A percentile compares a stretch with the other conserved stretches of the same genome.
Evolutionary conservation across 2,329 filamentous ascomycete genomes (phyloP).

Genomic region (Diaporthe sp.): DNA sequence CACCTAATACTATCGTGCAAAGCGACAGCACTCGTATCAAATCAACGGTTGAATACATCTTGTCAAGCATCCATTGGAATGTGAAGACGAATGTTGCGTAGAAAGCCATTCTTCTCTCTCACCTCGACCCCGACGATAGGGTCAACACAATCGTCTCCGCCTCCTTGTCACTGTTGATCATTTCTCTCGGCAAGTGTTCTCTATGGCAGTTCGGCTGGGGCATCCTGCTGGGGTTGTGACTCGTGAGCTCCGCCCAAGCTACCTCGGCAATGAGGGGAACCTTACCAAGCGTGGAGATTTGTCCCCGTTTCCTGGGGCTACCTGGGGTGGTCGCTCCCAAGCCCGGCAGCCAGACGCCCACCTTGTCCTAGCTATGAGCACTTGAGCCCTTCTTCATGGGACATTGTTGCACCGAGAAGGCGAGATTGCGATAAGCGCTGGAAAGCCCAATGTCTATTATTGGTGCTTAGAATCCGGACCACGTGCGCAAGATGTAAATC

Average conservation of each 20-base stretch:
- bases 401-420: too few species aligned
- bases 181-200: neutral
- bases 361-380: too few species aligned
- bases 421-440: too few species aligned
- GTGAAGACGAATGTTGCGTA: neutral
- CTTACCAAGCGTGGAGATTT: conserved; percentile 10
- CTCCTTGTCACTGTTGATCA: neutral
- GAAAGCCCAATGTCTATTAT: too few species aligned
- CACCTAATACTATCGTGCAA: neutral
- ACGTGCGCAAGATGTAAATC: too few species aligned
- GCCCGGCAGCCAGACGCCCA: too few species aligned
- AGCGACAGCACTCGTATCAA: conserved; percentile 8
- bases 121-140: neutral
- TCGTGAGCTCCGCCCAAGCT: neutral
- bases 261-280: conserved; percentile 10
- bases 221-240: conserved; percentile 17
- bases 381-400: too few species aligned
- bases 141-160: neutral
- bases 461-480: too few species aligned
- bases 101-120: neutral
- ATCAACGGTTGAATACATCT: conserved; percentile 10
- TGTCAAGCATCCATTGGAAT: conserved; percentile 13
- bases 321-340: neutral
- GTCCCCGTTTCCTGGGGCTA: neutral
- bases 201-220: neutral